phyloP scores from a whole-genome alignment of 1,139 yeast species.

The Kodamaea sp. region DNA sequence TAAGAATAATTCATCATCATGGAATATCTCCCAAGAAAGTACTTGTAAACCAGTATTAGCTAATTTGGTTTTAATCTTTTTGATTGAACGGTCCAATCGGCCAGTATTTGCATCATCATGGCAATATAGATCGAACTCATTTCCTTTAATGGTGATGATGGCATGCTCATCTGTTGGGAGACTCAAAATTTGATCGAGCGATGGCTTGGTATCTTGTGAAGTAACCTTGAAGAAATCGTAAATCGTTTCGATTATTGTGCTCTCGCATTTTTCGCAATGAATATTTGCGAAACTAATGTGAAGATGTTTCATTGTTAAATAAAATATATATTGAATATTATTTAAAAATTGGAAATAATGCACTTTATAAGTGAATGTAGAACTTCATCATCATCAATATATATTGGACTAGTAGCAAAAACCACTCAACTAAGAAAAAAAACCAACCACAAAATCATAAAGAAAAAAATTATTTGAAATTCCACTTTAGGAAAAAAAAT shows the following conservation, averaged over 20 bases:
- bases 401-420: no score
- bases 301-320: slow-evolving; percentile 24
- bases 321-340: no score
- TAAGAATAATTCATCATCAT: slow-evolving; percentile 16
- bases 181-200: slow-evolving; percentile 17
- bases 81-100: slow-evolving; percentile 16
- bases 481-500: no score
- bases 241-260: slow-evolving; percentile 25
- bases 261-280: slow-evolving; percentile 52
- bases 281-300: slow-evolving; percentile 37
- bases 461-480: no score
- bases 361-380: no score
- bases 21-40: slow-evolving; percentile 30
- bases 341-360: no score
- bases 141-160: slow-evolving; percentile 15
- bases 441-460: no score
- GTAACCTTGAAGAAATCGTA: slow-evolving; percentile 14
- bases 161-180: slow-evolving; percentile 6
- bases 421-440: no score
- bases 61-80: slow-evolving; percentile 23
- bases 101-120: slow-evolving; percentile 3
- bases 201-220: slow-evolving; percentile 20
- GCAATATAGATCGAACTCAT: slow-evolving; percentile 21
- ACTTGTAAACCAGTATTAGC: slow-evolving; percentile 30
- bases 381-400: no score